Evolutionary conservation across 495 filamentous ascomycete species (phyloP).

Genomic region (Terfezia claveryi): DNA sequence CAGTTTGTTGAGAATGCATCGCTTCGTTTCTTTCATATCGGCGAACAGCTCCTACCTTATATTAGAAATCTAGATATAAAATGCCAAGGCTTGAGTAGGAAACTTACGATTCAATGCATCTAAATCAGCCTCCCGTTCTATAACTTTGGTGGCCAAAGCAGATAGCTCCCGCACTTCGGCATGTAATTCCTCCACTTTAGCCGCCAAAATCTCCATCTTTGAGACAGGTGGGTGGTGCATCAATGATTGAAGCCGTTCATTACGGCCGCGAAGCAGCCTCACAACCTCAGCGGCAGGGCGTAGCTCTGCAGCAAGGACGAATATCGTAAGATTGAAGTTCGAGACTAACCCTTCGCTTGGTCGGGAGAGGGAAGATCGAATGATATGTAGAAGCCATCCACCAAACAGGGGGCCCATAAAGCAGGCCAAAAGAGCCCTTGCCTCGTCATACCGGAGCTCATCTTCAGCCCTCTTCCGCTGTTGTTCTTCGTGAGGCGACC

Average conservation of each 20-base stretch:
- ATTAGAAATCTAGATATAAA: not conserved
- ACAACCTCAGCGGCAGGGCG: conserved; percentile 61
- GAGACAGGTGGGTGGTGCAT: conserved; percentile 31
- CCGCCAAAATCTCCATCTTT: conserved; percentile 22
- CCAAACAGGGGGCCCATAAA: conserved; percentile 60
- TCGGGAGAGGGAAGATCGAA: conserved; percentile 52
- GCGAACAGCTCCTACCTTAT: conserved; percentile 37
- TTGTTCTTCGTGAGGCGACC: conserved; percentile 4
- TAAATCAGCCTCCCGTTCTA: conserved; percentile 42
- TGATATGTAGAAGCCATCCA: conserved; percentile 54
- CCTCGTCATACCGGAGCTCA: conserved; percentile 55
- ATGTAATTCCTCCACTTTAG: conserved; percentile 33
- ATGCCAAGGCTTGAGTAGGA: not conserved
- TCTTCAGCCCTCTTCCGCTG: conserved; percentile 26
- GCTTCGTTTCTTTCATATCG: conserved; percentile 83
- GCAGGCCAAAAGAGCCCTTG: conserved; percentile 49
- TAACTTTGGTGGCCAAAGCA: conserved; percentile 34
- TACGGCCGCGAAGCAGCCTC: conserved; percentile 54
- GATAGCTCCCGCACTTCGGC: conserved; percentile 24
- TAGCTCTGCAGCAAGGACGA: conserved; percentile 69
- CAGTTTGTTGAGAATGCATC: conserved; percentile 47
- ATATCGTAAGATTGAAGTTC: conserved; percentile 85
- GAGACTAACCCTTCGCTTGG: conserved; percentile 74
- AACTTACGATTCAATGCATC: conserved; percentile 55
- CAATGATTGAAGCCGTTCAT: conserved; percentile 59